Conservation (phyloP, 2,329 filamentous ascomycete genomes). For the Clonostachys rosea region DNA sequence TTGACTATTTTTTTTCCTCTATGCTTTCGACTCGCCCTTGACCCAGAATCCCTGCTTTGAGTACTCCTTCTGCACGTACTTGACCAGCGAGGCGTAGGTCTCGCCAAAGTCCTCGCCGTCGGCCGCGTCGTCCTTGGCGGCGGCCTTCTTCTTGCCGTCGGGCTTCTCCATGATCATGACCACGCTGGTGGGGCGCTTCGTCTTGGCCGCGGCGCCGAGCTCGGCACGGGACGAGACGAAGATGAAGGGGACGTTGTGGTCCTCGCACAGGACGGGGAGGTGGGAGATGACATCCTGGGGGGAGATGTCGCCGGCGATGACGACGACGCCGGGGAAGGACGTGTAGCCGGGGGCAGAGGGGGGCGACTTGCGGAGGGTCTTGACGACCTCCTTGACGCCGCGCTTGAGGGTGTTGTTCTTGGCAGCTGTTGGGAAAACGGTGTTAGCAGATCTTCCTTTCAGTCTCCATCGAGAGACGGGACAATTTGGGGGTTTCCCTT, state of each 20-base stretch:
- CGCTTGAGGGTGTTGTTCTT: constrained; percentile 95
- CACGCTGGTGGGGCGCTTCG: constrained; percentile 93
- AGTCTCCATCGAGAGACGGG: too few species aligned
- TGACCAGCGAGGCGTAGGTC: constrained; percentile 59
- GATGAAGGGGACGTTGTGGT: constrained; percentile 95
- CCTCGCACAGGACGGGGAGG: constrained; percentile 95
- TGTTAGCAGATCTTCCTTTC: not conserved
- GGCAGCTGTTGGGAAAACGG: constrained; percentile 57
- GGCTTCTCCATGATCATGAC: constrained; percentile 75
- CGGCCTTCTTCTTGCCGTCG: constrained; percentile 38
- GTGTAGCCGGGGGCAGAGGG: constrained; percentile 60
- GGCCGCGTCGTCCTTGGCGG: constrained; percentile 38
- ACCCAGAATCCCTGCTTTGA: constrained; percentile 50
- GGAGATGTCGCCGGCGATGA: constrained; percentile 96
- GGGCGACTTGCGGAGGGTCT: constrained; percentile 90
- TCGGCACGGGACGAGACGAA: constrained; percentile 91
- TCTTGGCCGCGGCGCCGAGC: constrained; percentile 87
- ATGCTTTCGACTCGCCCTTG: constrained; percentile 27
- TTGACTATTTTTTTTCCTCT: not conserved
- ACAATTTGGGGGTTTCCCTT: constrained; percentile 11
- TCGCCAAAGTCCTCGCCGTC: constrained; percentile 58
- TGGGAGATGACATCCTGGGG: constrained; percentile 99
- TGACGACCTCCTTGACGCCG: constrained; percentile 98
- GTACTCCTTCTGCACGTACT: constrained; percentile 63
- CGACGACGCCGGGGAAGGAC: constrained; percentile 68